Evolutionary conservation across 2,329 filamentous ascomycete genomes (phyloP).

Genomic region (Coniella lustricola): DNA sequence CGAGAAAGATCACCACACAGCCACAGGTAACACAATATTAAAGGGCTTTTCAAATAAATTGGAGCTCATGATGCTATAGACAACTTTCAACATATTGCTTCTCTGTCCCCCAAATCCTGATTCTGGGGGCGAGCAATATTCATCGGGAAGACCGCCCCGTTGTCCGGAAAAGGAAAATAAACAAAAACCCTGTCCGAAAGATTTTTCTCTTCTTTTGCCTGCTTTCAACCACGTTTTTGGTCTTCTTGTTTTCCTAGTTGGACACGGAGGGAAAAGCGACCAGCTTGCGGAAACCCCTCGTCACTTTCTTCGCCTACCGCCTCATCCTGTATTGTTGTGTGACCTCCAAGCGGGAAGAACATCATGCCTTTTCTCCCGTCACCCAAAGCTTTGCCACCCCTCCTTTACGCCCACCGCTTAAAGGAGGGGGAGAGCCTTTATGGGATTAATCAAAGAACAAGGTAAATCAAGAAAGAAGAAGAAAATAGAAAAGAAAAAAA

Average conservation of each 20-base stretch:
- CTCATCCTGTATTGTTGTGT: conserved; percentile 6
- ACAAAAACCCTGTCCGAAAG: conserved; percentile 11
- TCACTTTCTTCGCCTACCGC: no score
- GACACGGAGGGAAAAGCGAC: conserved; percentile 7
- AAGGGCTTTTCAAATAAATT: conserved; percentile 15
- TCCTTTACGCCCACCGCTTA: conserved; percentile 11
- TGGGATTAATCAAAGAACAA: no score
- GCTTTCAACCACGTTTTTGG: no score
- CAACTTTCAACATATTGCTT: conserved; percentile 8
- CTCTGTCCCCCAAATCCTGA: no score
- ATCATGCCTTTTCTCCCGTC: neutral
- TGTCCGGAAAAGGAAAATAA: conserved; percentile 14
- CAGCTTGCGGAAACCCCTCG: neutral
- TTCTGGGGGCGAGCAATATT: conserved; percentile 16
- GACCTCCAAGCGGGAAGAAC: neutral
- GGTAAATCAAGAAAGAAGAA: no score
- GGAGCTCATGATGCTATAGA: conserved; percentile 18
- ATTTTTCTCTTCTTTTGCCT: neutral
- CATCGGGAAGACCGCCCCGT: conserved; percentile 6
- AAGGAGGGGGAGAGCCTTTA: conserved; percentile 5
- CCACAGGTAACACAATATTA: neutral
- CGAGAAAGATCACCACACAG: no score
- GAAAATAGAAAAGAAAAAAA: neutral
- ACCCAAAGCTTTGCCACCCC: neutral
- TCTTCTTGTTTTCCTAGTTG: conserved; percentile 13